A percentile compares a stretch with the other conserved stretches of the same genome.
These are phyloP conservation scores for Hemileccinum impolitum DNA, from an alignment of 768 basidiomycete species.

Conservation along the genomic window DNA sequence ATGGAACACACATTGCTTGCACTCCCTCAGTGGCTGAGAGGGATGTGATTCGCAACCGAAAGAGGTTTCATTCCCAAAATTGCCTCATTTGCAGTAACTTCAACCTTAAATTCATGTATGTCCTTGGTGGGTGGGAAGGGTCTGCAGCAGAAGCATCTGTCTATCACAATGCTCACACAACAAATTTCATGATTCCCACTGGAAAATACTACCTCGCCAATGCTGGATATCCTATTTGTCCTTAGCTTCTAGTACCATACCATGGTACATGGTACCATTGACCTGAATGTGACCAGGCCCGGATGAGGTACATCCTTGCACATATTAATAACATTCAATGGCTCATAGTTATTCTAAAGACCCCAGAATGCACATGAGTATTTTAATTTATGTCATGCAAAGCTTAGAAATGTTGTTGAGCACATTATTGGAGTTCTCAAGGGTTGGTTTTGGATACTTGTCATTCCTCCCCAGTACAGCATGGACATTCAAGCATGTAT, in stretches of 20 bases:
- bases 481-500: conserved; percentile 23
- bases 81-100: not conserved
- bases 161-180: not conserved
- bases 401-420: too few relatives aligned
- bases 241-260: too few relatives aligned
- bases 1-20: not conserved
- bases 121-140: not conserved
- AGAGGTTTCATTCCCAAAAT: not conserved
- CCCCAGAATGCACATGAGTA: too few relatives aligned
- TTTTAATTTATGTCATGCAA: too few relatives aligned
- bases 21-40: too few relatives aligned
- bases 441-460: conserved; percentile 16
- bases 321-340: too few relatives aligned
- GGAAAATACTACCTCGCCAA: not conserved
- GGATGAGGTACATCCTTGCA: too few relatives aligned
- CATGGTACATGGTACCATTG: too few relatives aligned
- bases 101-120: not conserved
- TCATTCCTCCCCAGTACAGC: conserved; percentile 6
- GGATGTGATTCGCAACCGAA: not conserved
- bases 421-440: conserved; percentile 25
- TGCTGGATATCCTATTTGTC: not conserved
- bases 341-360: too few relatives aligned
- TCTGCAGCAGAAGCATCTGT: not conserved
- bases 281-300: too few relatives aligned
- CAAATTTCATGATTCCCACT: not conserved